These are phyloP conservation scores for Grammothele lineata DNA, from an alignment of 768 basidiomycete genomes.

Conservation along the genomic window DNA sequence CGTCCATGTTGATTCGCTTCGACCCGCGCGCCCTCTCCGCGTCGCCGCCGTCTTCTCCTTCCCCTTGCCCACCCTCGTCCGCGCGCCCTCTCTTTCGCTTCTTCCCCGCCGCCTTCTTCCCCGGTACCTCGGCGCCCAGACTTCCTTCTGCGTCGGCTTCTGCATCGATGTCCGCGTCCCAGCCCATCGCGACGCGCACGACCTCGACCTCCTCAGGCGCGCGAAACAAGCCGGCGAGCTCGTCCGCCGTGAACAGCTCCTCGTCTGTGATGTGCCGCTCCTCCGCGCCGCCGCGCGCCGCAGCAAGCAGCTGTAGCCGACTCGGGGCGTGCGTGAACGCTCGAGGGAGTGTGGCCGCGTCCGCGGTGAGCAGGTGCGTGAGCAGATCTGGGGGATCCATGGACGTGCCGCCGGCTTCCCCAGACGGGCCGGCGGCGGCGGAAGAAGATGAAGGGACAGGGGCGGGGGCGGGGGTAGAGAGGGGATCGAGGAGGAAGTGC, in stretches of 20 bases:
- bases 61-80: conserved; percentile 1
- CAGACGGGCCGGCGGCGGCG: background rate
- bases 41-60: conserved; percentile 14
- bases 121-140: background rate
- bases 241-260: conserved; percentile 66
- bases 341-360: conserved; percentile 26
- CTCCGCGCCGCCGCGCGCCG: conserved; percentile 52
- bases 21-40: conserved; percentile 32
- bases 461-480: conserved; percentile 28
- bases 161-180: conserved; percentile 21
- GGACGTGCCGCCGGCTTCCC: background rate
- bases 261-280: conserved; percentile 55
- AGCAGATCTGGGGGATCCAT: conserved; percentile 31
- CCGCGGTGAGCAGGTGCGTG: conserved; percentile 52
- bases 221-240: conserved; percentile 60
- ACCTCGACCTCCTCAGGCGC: conserved; percentile 45
- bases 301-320: conserved; percentile 61
- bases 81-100: conserved; percentile 13
- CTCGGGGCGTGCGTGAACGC: conserved; percentile 39
- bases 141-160: background rate
- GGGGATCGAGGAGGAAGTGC: conserved; percentile 56
- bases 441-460: conserved; percentile 2
- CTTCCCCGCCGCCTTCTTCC: conserved; percentile 12
- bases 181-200: conserved; percentile 35
- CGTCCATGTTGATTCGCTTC: conserved; percentile 53